Base-by-base conservation (phyloP, 306 rosid species). In the Citrullus mucosospermus region DNA sequence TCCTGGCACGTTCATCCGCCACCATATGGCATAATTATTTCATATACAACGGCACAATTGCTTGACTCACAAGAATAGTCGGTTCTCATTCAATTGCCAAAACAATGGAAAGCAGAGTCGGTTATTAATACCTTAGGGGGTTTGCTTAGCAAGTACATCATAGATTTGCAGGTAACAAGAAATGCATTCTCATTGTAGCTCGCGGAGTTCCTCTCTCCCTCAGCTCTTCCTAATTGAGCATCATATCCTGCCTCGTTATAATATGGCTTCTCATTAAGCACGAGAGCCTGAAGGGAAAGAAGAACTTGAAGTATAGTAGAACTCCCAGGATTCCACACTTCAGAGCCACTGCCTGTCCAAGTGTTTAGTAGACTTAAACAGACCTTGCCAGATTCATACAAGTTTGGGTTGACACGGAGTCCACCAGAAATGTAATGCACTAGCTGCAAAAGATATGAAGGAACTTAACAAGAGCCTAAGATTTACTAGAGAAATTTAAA, bases 231-330 rank as follows among this genome's bases (percentile, higher is more conserved):
- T 6, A 90, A 77, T 87, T 91, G 99, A 72, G 84, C 90, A 85
- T 92, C 96, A 84, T 92, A 92, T 51, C 99, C 99, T 60, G 99
- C 99, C 86, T 96, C 99, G 30, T 96, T 96, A 87, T 92, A 92
- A 86, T 96, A 96, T 68, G 99, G 99, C 90, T 86, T 92, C 82
- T 92, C 98, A 22, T 96, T 96, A 36, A 96, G 97, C 84, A 96
- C 98, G 46, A 92, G 98, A 80, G 98, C 98, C 78, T 92, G 99
- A 61, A 96, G 91, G 78, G 99, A 96, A 82, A 96, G 89, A 82
- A 96, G 99, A 86, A 96, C 91, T 84, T 96, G 99, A 76, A 96
- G 98, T 82, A 92, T 82, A 25, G 92, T 91, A 57, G 97, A 92
- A 79, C 82, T 77, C 85, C 78, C 90, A 13, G 98, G 91, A 84